Base-by-base conservation (phyloP, 129 eudicot genomes). In the Lactuca saligna region DNA sequence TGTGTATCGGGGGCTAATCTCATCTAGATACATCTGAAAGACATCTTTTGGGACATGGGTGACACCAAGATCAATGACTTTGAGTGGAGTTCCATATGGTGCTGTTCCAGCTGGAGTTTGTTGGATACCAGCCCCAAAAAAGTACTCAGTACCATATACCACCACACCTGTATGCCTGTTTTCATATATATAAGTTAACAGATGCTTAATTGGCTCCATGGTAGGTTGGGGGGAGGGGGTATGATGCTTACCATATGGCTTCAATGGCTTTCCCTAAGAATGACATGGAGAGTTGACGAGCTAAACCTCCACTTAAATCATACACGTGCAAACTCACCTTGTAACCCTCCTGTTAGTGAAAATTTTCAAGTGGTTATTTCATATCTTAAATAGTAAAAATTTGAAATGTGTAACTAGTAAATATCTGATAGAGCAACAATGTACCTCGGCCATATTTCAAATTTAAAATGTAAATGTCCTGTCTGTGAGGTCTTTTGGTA, bases 121-220 rank as follows among this genome's bases (percentile, higher is more conserved):
- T 66, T 93, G 96, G 42, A 93, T 86, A 37, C 98, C 98, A 64
- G 85, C 89, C 35, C 98, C 89, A 57, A 89, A 93, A 69, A 71
- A 93, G 81, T 93, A 93, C 70, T 93, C 98, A 8, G 89, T 82
- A 10, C 98, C 98, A 57, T 93, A 93, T 20, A 84, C 96, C 31
- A 86, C 98, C 55, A 93, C 71, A 63, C 98, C 98, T 4, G 98
- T 93, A 75, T 87, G 97, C 97, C 97, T 90, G 70, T 66, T 65
- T 37, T 63, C 49, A 39, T n/a, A 59, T 5, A 37, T 20, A n/a
- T 25, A 25, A 25, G 29, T 25, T 25, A 61, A 39, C 33, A 71
- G 14, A 35, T 42, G 44, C 38, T 63, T 50, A 8, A 29, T 58
- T 63, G 50, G 4, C 10, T 25, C 29, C 29, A 25, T 25, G 29